phyloP scores from a whole-genome alignment of 1,139 yeast species.

The Schizosaccharomyces versatilis region DNA sequence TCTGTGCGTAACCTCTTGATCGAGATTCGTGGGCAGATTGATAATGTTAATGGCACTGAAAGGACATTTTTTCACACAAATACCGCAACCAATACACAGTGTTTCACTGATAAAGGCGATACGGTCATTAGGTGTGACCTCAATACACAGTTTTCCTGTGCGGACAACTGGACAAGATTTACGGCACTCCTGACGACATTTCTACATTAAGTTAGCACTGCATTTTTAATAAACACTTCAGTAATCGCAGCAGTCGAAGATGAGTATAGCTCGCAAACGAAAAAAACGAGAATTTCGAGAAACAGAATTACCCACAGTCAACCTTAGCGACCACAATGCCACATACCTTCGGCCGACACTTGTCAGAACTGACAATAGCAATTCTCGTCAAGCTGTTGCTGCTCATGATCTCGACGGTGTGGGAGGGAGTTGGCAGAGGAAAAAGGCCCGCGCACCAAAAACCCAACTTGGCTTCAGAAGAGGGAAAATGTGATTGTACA shows the following conservation, averaged over 20 bases:
- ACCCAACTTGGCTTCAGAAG: not conserved
- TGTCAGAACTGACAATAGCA: slow-evolving; percentile 82
- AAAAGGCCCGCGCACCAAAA: not conserved
- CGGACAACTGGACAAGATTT: slow-evolving; percentile 93
- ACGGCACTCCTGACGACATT: slow-evolving; percentile 94
- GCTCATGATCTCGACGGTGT: not conserved
- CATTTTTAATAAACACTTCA: not conserved
- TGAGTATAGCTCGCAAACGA: not conserved
- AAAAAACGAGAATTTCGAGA: not conserved
- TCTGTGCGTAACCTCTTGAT: slow-evolving; percentile 80
- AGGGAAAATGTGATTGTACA: not conserved
- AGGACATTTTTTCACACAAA: slow-evolving; percentile 94
- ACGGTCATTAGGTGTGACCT: slow-evolving; percentile 72
- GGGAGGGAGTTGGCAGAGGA: not conserved
- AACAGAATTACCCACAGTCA: not conserved
- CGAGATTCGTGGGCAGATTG: slow-evolving; percentile 87
- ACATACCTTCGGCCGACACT: slow-evolving; percentile 62
- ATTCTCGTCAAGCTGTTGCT: slow-evolving; percentile 32
- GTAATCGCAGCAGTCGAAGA: too few relatives aligned
- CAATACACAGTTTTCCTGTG: slow-evolving; percentile 93
- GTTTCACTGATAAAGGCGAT: slow-evolving; percentile 91
- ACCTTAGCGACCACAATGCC: not conserved
- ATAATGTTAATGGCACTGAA: slow-evolving; percentile 90
- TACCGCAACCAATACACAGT: slow-evolving; percentile 97
- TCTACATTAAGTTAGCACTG: slow-evolving; percentile 17